phyloP scores from a whole-genome alignment of 768 basidiomycete species.

The Boletus speciosus region DNA sequence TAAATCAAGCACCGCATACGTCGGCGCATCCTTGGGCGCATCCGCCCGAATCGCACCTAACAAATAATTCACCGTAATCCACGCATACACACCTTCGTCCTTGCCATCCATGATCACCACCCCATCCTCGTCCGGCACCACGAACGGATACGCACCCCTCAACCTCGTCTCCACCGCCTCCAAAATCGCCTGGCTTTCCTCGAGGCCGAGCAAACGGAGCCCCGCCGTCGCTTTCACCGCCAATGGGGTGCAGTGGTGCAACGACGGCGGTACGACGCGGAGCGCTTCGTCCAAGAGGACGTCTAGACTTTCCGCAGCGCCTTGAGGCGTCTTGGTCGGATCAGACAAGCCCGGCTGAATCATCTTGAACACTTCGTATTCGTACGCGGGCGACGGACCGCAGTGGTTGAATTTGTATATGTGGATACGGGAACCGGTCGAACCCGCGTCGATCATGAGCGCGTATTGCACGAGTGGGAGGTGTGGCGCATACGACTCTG shows the following conservation, averaged over 20 bases:
- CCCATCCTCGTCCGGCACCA: constrained; percentile 51
- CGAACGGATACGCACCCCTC: constrained; percentile 63
- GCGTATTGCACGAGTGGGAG: constrained; percentile 82
- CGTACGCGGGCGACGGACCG: constrained; percentile 66
- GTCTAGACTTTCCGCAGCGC: constrained; percentile 78
- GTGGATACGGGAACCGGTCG: constrained; percentile 95
- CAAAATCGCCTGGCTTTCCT: constrained; percentile 68
- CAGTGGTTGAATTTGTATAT: constrained; percentile 98
- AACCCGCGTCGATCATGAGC: constrained; percentile 97
- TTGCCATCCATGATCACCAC: constrained; percentile 93
- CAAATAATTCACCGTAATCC: constrained; percentile 97
- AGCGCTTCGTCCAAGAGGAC: constrained; percentile 77
- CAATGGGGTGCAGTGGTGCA: constrained; percentile 73
- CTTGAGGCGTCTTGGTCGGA: constrained; percentile 54
- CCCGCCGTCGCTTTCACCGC: constrained; percentile 95
- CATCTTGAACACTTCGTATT: constrained; percentile 91
- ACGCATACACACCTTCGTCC: constrained; percentile 97
- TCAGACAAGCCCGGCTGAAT: constrained; percentile 75
- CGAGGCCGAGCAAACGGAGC: constrained; percentile 62
- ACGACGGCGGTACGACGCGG: constrained; percentile 62
- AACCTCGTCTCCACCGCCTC: constrained; percentile 65
- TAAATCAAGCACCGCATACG: constrained; percentile 91
- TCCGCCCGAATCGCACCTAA: constrained; percentile 66
- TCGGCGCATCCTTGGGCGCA: constrained; percentile 41
- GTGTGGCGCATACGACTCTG: constrained; percentile 44